Evolutionary conservation across 768 basidiomycete species (phyloP).

Genomic region (Lactarius akahatsu): DNA sequence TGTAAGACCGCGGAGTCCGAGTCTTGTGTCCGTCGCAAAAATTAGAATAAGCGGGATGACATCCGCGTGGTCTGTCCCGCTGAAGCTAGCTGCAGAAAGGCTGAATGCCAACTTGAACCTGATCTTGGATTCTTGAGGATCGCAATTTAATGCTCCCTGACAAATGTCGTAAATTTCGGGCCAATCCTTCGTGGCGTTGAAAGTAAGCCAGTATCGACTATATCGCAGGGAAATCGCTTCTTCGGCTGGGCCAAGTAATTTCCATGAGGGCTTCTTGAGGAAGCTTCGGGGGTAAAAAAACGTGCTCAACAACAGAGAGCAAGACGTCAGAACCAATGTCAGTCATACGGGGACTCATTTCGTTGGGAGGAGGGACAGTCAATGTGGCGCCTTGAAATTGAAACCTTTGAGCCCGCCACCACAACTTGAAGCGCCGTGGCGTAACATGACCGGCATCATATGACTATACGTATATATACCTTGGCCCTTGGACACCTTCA

Average conservation of each 20-base stretch:
- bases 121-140: background rate
- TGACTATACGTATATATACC: too few species aligned
- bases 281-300: slow-evolving; percentile 22
- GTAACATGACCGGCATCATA: too few species aligned
- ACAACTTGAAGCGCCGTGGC: too few species aligned
- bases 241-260: slow-evolving; percentile 1
- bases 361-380: background rate
- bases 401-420: too few species aligned
- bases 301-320: slow-evolving; percentile 13
- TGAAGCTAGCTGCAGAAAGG: slow-evolving; percentile 6
- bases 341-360: background rate
- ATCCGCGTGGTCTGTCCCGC: background rate
- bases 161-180: slow-evolving; percentile 6
- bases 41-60: background rate
- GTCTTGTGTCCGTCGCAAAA: slow-evolving; percentile 4
- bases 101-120: slow-evolving; percentile 1
- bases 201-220: slow-evolving; percentile 18
- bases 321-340: background rate
- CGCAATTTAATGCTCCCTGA: background rate
- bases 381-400: background rate
- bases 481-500: too few species aligned
- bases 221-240: background rate
- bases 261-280: slow-evolving; percentile 16
- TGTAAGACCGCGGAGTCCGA: background rate
- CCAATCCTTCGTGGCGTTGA: slow-evolving; percentile 11